These are phyloP conservation scores for Neurospora sp. DNA, from an alignment of 495 filamentous ascomycete species.

Conservation along the genomic window DNA sequence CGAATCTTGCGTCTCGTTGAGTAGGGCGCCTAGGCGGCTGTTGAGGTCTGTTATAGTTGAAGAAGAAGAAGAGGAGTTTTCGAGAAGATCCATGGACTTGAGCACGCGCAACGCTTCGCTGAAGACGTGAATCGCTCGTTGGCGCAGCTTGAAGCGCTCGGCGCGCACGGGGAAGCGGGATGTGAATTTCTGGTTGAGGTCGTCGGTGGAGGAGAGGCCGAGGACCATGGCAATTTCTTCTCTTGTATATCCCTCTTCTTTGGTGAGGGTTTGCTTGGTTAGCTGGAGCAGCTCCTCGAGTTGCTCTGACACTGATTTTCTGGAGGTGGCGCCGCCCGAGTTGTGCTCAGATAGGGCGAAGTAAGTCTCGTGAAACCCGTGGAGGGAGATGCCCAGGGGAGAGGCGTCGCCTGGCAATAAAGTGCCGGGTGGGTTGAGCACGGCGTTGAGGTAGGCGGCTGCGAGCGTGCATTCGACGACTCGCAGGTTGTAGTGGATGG, in stretches of 20 bases:
- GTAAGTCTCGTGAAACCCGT: conserved; percentile 75
- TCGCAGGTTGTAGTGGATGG: conserved; percentile 89
- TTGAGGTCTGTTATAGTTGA: conserved; percentile 40
- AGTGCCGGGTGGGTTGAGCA: conserved; percentile 46
- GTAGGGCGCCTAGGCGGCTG: conserved; percentile 61
- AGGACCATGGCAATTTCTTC: conserved; percentile 66
- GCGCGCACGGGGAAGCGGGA: conserved; percentile 80
- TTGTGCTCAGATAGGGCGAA: conserved; percentile 36
- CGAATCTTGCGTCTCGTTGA: conserved; percentile 82
- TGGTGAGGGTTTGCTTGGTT: conserved; percentile 50
- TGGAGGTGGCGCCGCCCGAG: conserved; percentile 3
- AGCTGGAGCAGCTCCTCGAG: conserved; percentile 58
- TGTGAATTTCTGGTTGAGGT: conserved; percentile 65
- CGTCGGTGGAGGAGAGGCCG: conserved; percentile 48
- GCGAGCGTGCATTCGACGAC: conserved; percentile 93
- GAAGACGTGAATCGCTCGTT: conserved; percentile 84
- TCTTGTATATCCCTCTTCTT: conserved; percentile 70
- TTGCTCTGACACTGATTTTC: conserved; percentile 34
- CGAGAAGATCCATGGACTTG: conserved; percentile 66
- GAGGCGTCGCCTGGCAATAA: conserved; percentile 66
- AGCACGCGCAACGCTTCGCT: conserved; percentile 79
- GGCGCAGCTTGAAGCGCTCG: conserved; percentile 75
- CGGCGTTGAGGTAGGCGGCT: conserved; percentile 51
- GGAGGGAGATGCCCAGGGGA: conserved; percentile 73
- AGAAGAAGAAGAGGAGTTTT: conserved; percentile 19